A percentile compares a stretch with the other conserved stretches of the same genome.
Conservation (phyloP, 2,329 filamentous ascomycete genomes). For the Neospermospora avenae region DNA sequence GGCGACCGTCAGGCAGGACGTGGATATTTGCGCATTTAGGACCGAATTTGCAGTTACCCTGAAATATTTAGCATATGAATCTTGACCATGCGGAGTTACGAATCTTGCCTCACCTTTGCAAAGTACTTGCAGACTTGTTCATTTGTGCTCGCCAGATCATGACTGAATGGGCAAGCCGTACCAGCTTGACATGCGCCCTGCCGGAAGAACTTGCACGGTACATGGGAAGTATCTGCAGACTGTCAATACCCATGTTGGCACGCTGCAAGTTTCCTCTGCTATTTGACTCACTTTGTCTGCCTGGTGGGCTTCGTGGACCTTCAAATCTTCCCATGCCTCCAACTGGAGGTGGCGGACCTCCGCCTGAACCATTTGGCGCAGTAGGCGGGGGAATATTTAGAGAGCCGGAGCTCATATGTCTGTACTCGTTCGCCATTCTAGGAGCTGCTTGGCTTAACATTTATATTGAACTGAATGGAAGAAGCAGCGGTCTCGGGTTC, state of each 20-base stretch:
- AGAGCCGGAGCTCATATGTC: conserved; percentile 56
- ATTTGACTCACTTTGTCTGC: conserved; percentile 45
- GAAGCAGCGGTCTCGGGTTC: background rate
- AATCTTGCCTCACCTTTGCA: conserved; percentile 70
- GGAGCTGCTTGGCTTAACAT: conserved; percentile 25
- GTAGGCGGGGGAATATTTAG: conserved; percentile 30
- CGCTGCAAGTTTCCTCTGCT: background rate
- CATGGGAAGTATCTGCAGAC: conserved; percentile 80
- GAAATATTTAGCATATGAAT: conserved; percentile 27
- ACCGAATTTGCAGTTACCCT: conserved; percentile 99
- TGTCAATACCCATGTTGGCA: conserved; percentile 11
- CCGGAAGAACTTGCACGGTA: conserved; percentile 99
- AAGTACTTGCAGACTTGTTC: conserved; percentile 99
- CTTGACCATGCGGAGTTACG: background rate
- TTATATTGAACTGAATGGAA: background rate
- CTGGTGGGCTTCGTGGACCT: conserved; percentile 60
- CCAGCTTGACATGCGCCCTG: conserved; percentile 96
- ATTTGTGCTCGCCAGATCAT: conserved; percentile 79
- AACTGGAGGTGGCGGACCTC: conserved; percentile 44
- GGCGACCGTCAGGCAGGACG: conserved; percentile 86
- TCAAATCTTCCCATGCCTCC: conserved; percentile 47
- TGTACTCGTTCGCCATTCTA: conserved; percentile 44
- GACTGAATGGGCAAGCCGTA: conserved; percentile 92
- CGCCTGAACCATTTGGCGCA: conserved; percentile 23
- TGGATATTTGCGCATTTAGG: conserved; percentile 97